Percentiles rank a stretch among this genome's conserved stretches.
Evolutionary conservation across 805 yeast genomes (phyloP).

Genomic region (Ascoidea asiatica): DNA sequence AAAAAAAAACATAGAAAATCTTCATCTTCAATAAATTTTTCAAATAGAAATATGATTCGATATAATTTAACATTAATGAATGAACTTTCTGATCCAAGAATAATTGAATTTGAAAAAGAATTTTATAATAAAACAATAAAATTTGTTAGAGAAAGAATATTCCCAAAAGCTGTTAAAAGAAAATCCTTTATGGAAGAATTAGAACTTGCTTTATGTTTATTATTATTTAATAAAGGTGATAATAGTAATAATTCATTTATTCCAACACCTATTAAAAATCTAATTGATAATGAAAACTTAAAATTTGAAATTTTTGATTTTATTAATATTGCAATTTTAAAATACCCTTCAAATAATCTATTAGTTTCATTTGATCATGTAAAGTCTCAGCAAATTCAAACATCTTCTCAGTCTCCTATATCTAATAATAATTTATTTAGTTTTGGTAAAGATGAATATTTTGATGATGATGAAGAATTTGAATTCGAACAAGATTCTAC

Average conservation of each 20-base stretch:
- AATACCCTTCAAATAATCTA: constrained; percentile 2
- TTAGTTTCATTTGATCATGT: too few species aligned
- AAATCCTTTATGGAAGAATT: constrained; percentile 51
- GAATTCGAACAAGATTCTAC: too few species aligned
- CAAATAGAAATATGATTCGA: neutral
- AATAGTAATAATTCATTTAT: constrained; percentile 47
- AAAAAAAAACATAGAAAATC: constrained; percentile 7
- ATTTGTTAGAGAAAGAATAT: constrained; percentile 50
- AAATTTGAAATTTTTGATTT: constrained; percentile 11
- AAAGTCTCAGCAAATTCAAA: neutral
- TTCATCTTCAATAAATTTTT: neutral
- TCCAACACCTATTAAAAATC: constrained; percentile 48
- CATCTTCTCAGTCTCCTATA: constrained; percentile 1
- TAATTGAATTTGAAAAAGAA: constrained; percentile 22
- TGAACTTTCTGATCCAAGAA: constrained; percentile 1
- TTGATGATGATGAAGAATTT: too few species aligned
- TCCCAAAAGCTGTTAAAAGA: constrained; percentile 47
- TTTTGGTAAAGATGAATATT: neutral
- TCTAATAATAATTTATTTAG: constrained; percentile 7
- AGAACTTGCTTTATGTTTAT: constrained; percentile 73
- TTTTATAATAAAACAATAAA: constrained; percentile 40
- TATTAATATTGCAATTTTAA: constrained; percentile 8
- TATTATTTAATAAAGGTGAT: constrained; percentile 31
- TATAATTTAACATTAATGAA: neutral
- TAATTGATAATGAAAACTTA: constrained; percentile 58